Percentiles rank a stretch among this genome's conserved stretches.
These are phyloP conservation scores for Castanea mollissima DNA, from an alignment of 306 rosid genomes.

Conservation along the genomic window DNA sequence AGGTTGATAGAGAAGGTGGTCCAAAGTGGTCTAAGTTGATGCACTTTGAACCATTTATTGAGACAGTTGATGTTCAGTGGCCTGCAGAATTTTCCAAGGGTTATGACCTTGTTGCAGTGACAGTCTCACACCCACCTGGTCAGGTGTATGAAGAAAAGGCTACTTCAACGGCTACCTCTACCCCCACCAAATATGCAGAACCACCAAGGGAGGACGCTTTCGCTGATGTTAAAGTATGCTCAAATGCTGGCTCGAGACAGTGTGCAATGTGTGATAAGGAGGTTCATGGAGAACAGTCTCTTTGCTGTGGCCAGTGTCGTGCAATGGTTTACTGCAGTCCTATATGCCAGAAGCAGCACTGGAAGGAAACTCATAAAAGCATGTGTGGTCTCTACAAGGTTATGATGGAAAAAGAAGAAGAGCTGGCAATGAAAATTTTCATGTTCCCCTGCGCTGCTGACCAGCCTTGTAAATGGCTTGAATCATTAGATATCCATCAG, in stretches of 20 bases:
- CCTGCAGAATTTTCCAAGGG: slow-evolving; percentile 43
- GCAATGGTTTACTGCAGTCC: slow-evolving; percentile 55
- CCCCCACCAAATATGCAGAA: slow-evolving; percentile 45
- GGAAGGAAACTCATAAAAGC: slow-evolving; percentile 50
- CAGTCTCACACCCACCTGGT: slow-evolving; percentile 49
- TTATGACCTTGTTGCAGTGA: slow-evolving; percentile 43
- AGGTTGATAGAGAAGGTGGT: slow-evolving; percentile 51
- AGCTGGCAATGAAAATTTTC: slow-evolving; percentile 56
- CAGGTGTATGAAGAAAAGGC: slow-evolving; percentile 43
- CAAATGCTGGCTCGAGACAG: slow-evolving; percentile 32
- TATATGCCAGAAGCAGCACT: slow-evolving; percentile 62
- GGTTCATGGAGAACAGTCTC: slow-evolving; percentile 30
- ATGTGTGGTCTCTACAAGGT: slow-evolving; percentile 55
- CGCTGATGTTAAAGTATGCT: slow-evolving; percentile 19
- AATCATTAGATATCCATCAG: slow-evolving; percentile 54
- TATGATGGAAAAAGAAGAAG: slow-evolving; percentile 74
- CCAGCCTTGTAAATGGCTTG: slow-evolving; percentile 67
- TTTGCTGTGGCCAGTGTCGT: slow-evolving; percentile 43
- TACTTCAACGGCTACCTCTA: slow-evolving; percentile 33
- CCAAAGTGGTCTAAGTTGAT: slow-evolving; percentile 47
- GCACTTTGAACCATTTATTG: slow-evolving; percentile 54
- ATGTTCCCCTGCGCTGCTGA: slow-evolving; percentile 54
- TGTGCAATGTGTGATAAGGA: slow-evolving; percentile 43
- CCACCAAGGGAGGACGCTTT: slow-evolving; percentile 29
- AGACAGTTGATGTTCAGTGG: slow-evolving; percentile 73